Percentiles rank a stretch among this genome's conserved stretches.
phyloP scores from a whole-genome alignment of 345 rosid species.

The Citrus sinensis region DVS_A1.0 CM039163.1:25994501-25995000 shows the following conservation, averaged over 20 bases:
- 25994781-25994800: slow-evolving; percentile 63
- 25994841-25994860: not conserved
- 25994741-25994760: slow-evolving; percentile 89
- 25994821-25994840: not conserved
- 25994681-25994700: slow-evolving; percentile 56
- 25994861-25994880: not conserved
- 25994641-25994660: slow-evolving; percentile 59
- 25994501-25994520: slow-evolving; percentile 1
- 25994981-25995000: too few relatives aligned
- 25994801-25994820: slow-evolving; percentile 74
- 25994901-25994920: not conserved
- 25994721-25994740: slow-evolving; percentile 88
- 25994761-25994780: slow-evolving; percentile 67
- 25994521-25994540: slow-evolving; percentile 36
- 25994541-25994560: slow-evolving; percentile 66
- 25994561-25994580: slow-evolving; percentile 66
- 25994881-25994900: not conserved
- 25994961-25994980: not conserved
- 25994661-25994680: slow-evolving; percentile 73
- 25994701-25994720: slow-evolving; percentile 62
- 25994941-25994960: not conserved
- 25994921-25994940: not conserved
- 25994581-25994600: slow-evolving; percentile 70
- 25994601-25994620: slow-evolving; percentile 88
- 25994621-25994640: slow-evolving; percentile 64